Evolutionary conservation across 78 protist species (phyloP), one percentile per base, ranked within the genome.

Genomic region (Dictyostelium citrinum): DNA sequence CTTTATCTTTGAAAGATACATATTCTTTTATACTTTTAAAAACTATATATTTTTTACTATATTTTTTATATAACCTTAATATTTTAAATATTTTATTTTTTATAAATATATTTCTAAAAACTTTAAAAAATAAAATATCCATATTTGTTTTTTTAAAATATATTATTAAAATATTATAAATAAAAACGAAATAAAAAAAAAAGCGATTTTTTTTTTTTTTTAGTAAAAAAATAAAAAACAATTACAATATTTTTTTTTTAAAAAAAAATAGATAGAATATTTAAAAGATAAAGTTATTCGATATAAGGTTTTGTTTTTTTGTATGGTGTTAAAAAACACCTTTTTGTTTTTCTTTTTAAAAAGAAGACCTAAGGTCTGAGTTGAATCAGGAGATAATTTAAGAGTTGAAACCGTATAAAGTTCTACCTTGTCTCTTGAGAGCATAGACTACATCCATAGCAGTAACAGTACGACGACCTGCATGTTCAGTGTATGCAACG

Each of bases 401-500:
- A 35, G 93, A 94, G 61, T 96, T 96, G 98, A 97, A 98, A 80
- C 99, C 99, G 97, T 98, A 98, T 76, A 98, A 97, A 58, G 99
- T 98, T 91, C 98, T 93, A 84, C 99, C 99, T 96, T 98, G 98
- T 93, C 98, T 96, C 96, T 98, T 98, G 95, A 98, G 98, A 0
- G 99, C 99, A 77, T 97, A 97, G 78, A 98, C 99, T 55, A 98
- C 99, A 80, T 98, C 99, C 97, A 97, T 95, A 14, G 99, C 98
- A 10, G 99, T 98, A 49, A 98, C 99, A 41, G 99, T 98, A 94
- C 98, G 96, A 84, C 99, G 92, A 64, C 94, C 88, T 45, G 99
- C 99, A 90, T 98, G 99, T 95, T 98, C 99, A 45, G 99, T 98
- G 98, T 98, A 97, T 71, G 99, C 97, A 60, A 96, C 97, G 3